phyloP scores from a whole-genome alignment of 148 eudicot species.

The Silene conica region DNA sequence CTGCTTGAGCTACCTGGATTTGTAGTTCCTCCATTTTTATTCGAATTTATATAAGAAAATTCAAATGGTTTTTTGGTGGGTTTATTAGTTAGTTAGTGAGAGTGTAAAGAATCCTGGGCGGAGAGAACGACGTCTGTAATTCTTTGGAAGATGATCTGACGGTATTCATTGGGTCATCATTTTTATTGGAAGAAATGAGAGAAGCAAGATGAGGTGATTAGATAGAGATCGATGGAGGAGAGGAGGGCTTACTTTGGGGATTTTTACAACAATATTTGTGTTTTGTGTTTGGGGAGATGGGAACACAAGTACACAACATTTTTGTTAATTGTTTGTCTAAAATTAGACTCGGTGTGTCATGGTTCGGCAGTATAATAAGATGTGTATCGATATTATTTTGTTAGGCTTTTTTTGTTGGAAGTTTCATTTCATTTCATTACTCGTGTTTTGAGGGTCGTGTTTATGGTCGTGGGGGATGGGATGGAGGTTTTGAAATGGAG shows the following conservation, averaged over 20 bases:
- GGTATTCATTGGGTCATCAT: slow-evolving; percentile 24
- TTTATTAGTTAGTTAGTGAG: background rate
- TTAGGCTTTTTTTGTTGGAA: no score
- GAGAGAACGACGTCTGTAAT: slow-evolving; percentile 40
- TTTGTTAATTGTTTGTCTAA: no score
- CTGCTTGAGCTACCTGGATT: slow-evolving; percentile 79
- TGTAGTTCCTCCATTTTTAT: slow-evolving; percentile 44
- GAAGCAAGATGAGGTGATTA: background rate
- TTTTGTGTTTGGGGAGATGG: background rate
- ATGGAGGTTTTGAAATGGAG: no score
- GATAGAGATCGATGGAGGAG: background rate
- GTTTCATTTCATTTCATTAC: no score
- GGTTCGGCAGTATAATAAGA: no score
- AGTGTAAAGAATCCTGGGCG: slow-evolving; percentile 19
- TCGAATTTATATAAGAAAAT: background rate
- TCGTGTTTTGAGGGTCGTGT: no score
- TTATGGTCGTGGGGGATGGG: no score
- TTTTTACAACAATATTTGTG: background rate
- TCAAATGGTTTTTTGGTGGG: slow-evolving; percentile 1
- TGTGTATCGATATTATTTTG: no score
- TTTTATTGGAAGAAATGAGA: background rate
- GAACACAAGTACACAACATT: background rate
- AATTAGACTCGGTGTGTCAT: no score
- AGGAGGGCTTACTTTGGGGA: background rate
- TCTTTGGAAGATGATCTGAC: slow-evolving; percentile 24